phyloP scores from a whole-genome alignment of 73 alveolate species.

The Tetrahymena thermophila region DNA sequence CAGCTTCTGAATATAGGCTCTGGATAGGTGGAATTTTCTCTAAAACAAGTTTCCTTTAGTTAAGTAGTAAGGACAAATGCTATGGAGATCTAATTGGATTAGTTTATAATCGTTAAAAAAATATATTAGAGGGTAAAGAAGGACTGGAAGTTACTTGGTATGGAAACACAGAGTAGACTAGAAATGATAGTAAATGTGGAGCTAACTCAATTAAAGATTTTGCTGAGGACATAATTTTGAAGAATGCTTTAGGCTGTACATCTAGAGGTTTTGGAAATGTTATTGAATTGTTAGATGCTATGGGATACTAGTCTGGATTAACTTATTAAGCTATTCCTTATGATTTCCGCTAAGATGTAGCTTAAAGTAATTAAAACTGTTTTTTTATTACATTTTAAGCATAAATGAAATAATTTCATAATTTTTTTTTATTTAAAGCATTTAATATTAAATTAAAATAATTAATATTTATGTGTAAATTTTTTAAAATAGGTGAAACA shows the following conservation, averaged over 20 bases:
- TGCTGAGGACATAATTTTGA: constrained; percentile 20
- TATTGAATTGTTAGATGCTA: background rate
- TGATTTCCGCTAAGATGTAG: constrained; percentile 12
- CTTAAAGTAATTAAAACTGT: background rate
- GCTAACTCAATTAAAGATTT: background rate
- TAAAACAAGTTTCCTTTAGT: background rate
- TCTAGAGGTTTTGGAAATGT: background rate
- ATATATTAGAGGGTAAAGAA: background rate
- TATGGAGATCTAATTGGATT: constrained; percentile 21
- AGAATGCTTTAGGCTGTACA: constrained; percentile 1
- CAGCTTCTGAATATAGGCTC: constrained; percentile 12
- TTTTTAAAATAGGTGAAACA: background rate
- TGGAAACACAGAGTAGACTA: constrained; percentile 14
- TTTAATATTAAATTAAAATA: no score
- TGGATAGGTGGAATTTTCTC: constrained; percentile 14
- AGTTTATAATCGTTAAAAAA: background rate
- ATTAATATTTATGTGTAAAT: no score
- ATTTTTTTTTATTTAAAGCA: no score
- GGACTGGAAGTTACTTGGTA: constrained; percentile 2
- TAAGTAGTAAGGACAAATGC: constrained; percentile 2
- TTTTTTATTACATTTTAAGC: no score
- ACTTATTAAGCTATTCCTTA: constrained; percentile 22
- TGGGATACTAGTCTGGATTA: constrained; percentile 25
- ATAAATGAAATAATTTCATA: no score
- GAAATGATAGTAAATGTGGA: constrained; percentile 12